A percentile compares a stretch with the other conserved stretches of the same genome.
These are phyloP conservation scores for Plasmodium coatneyi DNA, from an alignment of 169 alveolate species.

Conservation along the genomic window DNA sequence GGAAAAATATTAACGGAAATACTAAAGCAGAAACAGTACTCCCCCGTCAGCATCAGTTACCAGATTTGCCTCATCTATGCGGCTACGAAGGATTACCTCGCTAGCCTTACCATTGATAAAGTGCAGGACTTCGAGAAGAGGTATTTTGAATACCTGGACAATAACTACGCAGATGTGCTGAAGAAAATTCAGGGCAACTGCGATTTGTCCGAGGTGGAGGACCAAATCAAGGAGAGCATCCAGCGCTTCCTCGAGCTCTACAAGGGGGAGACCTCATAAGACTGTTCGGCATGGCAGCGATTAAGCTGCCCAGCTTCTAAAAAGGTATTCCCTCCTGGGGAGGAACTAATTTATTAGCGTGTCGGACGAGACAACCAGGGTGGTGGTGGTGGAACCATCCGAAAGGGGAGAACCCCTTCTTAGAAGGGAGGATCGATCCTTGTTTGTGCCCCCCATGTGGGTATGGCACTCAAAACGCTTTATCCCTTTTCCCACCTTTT, in stretches of 20 bases:
- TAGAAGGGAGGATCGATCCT: background rate
- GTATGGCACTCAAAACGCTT: background rate
- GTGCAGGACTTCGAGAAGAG: slow-evolving; percentile 80
- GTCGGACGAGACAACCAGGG: too few relatives aligned
- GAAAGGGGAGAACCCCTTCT: too few relatives aligned
- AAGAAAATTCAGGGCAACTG: slow-evolving; percentile 52
- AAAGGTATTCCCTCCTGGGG: background rate
- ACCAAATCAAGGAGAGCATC: slow-evolving; percentile 57
- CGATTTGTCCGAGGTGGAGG: slow-evolving; percentile 53
- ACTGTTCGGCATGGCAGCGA: background rate
- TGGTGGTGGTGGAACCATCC: too few relatives aligned
- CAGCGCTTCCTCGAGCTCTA: slow-evolving; percentile 39
- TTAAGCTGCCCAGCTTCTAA: background rate
- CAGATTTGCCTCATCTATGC: slow-evolving; percentile 88
- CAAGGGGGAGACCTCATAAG: background rate
- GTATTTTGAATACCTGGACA: slow-evolving; percentile 28
- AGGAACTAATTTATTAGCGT: background rate
- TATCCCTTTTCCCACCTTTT: background rate
- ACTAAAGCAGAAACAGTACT: slow-evolving; percentile 91
- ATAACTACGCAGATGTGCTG: slow-evolving; percentile 21
- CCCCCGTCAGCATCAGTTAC: slow-evolving; percentile 86
- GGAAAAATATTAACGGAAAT: slow-evolving; percentile 95
- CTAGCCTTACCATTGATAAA: slow-evolving; percentile 80
- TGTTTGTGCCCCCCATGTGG: background rate
- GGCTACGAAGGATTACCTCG: slow-evolving; percentile 88